Base-by-base conservation (phyloP, 345 rosid genomes). In the Kandelia obovata region DNA sequence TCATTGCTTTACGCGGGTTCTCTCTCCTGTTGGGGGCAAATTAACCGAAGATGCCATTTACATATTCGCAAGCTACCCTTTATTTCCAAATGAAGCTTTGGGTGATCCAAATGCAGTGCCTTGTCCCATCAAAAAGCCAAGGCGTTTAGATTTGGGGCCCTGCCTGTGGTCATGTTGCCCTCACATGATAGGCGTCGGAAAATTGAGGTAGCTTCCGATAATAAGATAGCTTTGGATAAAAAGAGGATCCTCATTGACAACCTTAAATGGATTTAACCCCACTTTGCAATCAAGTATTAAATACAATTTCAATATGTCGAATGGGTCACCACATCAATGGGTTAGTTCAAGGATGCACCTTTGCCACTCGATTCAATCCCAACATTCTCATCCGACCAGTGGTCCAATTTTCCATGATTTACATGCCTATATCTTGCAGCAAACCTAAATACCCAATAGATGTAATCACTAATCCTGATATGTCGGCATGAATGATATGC, bases 401-500 rank as follows among this genome's bases (percentile, higher is more conserved):
- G 62, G 53, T 62, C 62, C 34, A 23, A 23, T 63, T 37, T 28
- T 35, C n/a, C 52, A 51, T 62, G 16, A 57, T 67, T 25, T 25
- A 25, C 0, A 20, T 11, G 19, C 11, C 28, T 15, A 25, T 0
- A 25, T 0, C 26, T 9, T 9, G 59, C 31, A 25, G 2, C 13
- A 25, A 56, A 56, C 28, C 23, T 37, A 30, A 43, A 53, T 46
- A 4, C 6, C 59, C 23, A 10, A 62, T 15, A 39, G 46, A 43
- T 58, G 72, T 58, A 55, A 46, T 53, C 72, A 30, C 43, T 30
- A 46, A 56, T 67, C 63, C 52, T 73, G 30, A 55, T 21, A 21
- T 73, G 72, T 73, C 68, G 77, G 72, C 77, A 55, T 3, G 67
- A 67, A 53, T 62, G 43, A 47, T 28, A 28, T 62, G 77, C 32